Evolutionary conservation across 2,329 filamentous ascomycete species (phyloP).

Genomic region (Fusarium sp.): DNA sequence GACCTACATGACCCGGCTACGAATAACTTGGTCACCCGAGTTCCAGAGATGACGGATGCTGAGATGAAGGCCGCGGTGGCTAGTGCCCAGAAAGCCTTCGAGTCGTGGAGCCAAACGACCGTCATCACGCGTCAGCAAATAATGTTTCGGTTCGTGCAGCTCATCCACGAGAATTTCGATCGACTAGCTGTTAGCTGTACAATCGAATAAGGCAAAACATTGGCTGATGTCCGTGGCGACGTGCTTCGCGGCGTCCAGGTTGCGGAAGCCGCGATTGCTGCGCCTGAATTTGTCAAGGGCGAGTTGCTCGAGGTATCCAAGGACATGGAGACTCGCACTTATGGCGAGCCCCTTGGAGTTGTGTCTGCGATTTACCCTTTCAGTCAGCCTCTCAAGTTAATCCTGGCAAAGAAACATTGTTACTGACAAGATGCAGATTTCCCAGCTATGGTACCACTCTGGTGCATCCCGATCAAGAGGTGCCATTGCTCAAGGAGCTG

Average conservation of each 20-base stretch:
- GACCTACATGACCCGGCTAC: conserved; percentile 85
- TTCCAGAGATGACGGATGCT: conserved; percentile 82
- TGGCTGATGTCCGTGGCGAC: conserved; percentile 84
- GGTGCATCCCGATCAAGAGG: no score
- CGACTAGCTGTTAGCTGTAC: conserved; percentile 85
- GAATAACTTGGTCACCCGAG: conserved; percentile 84
- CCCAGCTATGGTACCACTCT: no score
- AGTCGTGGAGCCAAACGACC: conserved; percentile 77
- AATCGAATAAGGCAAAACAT: conserved; percentile 88
- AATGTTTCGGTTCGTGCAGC: conserved; percentile 85
- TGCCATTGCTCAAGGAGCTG: background rate
- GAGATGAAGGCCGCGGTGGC: conserved; percentile 81
- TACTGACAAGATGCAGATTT: no score
- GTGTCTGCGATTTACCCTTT: conserved; percentile 89
- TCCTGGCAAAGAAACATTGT: no score
- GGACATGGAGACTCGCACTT: conserved; percentile 89
- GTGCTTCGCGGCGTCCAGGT: conserved; percentile 86
- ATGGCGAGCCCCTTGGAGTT: conserved; percentile 83
- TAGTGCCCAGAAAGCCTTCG: conserved; percentile 80
- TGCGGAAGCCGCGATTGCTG: conserved; percentile 82
- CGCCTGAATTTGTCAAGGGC: conserved; percentile 83
- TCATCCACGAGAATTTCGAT: conserved; percentile 88
- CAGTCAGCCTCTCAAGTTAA: no score
- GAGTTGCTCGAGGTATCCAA: conserved; percentile 87
- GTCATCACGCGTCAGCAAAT: conserved; percentile 81